Conservation (phyloP, 352 stramenopile species). For the Phytophthora fragariae region DNA sequence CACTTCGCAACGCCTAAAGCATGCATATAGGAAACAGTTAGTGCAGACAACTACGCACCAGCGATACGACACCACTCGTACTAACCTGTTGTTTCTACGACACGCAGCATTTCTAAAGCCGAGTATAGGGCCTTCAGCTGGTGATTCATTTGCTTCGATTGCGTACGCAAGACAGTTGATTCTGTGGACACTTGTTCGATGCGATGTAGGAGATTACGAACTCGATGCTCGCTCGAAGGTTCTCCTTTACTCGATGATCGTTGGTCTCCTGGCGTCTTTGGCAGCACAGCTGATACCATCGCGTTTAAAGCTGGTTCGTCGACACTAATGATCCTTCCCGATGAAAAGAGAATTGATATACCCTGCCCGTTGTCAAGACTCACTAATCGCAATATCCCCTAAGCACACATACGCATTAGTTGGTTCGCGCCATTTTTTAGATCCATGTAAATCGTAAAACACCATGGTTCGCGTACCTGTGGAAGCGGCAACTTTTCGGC, state of each 20-base stretch:
- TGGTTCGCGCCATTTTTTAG: neutral
- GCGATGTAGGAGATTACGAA: constrained; percentile 47
- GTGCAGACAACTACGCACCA: constrained; percentile 6
- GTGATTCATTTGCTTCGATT: constrained; percentile 49
- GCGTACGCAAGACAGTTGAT: constrained; percentile 31
- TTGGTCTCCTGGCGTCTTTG: neutral
- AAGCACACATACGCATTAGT: constrained; percentile 2
- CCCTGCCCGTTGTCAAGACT: constrained; percentile 19
- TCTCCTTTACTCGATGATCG: neutral
- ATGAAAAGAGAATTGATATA: constrained; percentile 47
- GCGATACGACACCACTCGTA: neutral
- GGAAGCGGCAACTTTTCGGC: constrained; percentile 43
- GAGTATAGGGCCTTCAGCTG: constrained; percentile 54
- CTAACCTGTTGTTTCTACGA: constrained; percentile 35
- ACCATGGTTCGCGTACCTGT: constrained; percentile 20
- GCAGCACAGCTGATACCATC: constrained; percentile 34
- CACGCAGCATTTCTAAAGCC: constrained; percentile 49
- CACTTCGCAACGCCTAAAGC: constrained; percentile 40
- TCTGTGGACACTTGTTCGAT: constrained; percentile 50
- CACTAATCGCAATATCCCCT: constrained; percentile 46
- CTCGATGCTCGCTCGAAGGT: constrained; percentile 32
- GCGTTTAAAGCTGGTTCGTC: constrained; percentile 18
- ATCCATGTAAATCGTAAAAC: neutral
- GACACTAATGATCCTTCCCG: constrained; percentile 45
- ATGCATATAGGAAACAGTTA: neutral